Conservation (phyloP, 306 rosid genomes). For the Sicyos baderoa region DNA sequence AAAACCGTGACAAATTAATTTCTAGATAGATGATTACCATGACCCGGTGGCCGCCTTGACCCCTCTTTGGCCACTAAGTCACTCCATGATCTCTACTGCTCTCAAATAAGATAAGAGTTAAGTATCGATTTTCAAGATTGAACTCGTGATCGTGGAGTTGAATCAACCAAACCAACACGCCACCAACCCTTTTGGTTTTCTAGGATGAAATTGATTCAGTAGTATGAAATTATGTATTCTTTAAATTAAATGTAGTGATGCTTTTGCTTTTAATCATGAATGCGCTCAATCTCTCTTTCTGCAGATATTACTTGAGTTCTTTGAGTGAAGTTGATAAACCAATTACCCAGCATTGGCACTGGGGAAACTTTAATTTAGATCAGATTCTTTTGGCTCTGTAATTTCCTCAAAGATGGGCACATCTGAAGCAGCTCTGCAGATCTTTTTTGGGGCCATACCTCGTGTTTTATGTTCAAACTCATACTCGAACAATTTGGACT, state of each 20-base stretch:
- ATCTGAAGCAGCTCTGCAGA: slow-evolving; percentile 39
- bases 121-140: too few relatives aligned
- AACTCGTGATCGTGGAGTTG: too few relatives aligned
- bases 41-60: too few relatives aligned
- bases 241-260: neutral
- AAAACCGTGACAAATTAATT: too few relatives aligned
- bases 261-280: neutral
- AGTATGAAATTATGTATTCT: neutral
- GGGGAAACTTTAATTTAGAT: slow-evolving; percentile 12
- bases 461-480: slow-evolving; percentile 26
- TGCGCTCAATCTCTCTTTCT: neutral
- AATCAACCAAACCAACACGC: too few relatives aligned
- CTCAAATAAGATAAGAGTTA: too few relatives aligned
- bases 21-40: too few relatives aligned
- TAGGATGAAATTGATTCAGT: neutral
- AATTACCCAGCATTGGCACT: neutral
- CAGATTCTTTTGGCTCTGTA: slow-evolving; percentile 2
- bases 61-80: too few relatives aligned
- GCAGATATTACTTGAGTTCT: neutral
- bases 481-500: slow-evolving; percentile 20
- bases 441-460: slow-evolving; percentile 37
- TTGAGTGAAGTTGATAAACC: neutral
- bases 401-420: slow-evolving; percentile 33
- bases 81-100: too few relatives aligned
- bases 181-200: too few relatives aligned